Percentiles rank a stretch among this genome's conserved stretches.
phyloP scores from a whole-genome alignment of 2,329 filamentous ascomycete species.

The Fusarium guadeloupense region DNA sequence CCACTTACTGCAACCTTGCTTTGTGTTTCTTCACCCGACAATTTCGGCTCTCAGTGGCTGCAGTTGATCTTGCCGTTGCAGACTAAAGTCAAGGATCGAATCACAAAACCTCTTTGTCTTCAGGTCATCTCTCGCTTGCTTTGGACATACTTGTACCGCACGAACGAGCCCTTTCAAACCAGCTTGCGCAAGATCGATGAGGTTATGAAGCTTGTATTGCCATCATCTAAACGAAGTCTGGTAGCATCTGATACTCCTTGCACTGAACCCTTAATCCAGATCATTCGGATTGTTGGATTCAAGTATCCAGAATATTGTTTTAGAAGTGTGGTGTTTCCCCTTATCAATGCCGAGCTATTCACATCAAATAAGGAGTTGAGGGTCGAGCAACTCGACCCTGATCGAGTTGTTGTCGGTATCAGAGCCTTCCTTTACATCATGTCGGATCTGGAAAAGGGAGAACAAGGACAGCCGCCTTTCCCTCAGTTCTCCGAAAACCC shows the following conservation, averaged over 20 bases:
- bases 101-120: constrained; percentile 79
- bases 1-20: constrained; percentile 87
- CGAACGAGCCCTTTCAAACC: constrained; percentile 73
- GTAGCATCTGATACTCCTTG: constrained; percentile 85
- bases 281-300: constrained; percentile 93
- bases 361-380: constrained; percentile 77
- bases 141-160: constrained; percentile 94
- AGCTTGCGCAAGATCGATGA: constrained; percentile 87
- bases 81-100: constrained; percentile 83
- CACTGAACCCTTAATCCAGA: constrained; percentile 88
- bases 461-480: constrained; percentile 81
- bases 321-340: constrained; percentile 88
- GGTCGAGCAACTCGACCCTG: constrained; percentile 93
- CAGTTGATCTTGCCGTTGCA: constrained; percentile 81
- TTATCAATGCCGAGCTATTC: constrained; percentile 94
- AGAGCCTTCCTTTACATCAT: constrained; percentile 93
- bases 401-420: constrained; percentile 97
- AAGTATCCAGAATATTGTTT: constrained; percentile 95
- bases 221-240: constrained; percentile 80
- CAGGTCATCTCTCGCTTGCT: constrained; percentile 89
- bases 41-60: constrained; percentile 87
- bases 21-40: constrained; percentile 86
- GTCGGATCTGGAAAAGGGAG: constrained; percentile 87
- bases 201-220: constrained; percentile 84
- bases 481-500: constrained; percentile 70